Evolutionary conservation across 1,139 yeast species (phyloP).

Genomic region (Yamadazyma jaroonii): DNA sequence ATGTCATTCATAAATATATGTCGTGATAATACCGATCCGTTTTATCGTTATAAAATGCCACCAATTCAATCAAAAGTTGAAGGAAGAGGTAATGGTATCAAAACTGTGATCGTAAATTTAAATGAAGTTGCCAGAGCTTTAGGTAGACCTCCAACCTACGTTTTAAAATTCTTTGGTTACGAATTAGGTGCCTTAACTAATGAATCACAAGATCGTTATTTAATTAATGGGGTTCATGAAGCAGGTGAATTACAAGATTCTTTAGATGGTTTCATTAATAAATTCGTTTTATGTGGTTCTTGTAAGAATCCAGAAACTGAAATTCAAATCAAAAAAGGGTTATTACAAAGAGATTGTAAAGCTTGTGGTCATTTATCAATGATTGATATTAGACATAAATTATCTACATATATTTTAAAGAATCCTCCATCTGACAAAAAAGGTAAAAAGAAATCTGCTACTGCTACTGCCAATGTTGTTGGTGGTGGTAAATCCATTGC

Average conservation of each 20-base stretch:
- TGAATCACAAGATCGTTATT: conserved; percentile 76
- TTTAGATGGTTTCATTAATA: conserved; percentile 88
- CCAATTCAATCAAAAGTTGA: conserved; percentile 95
- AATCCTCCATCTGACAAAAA: conserved; percentile 81
- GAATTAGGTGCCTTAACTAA: conserved; percentile 97
- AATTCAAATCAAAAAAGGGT: conserved; percentile 73
- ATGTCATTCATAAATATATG: conserved; percentile 93
- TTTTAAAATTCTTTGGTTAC: conserved; percentile 91
- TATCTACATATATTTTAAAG: conserved; percentile 82
- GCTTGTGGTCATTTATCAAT: conserved; percentile 94
- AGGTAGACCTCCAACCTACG: conserved; percentile 87
- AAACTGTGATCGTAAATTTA: conserved; percentile 88
- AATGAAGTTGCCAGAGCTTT: conserved; percentile 93
- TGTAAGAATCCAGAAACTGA: conserved; percentile 99
- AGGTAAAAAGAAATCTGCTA: conserved; percentile 71
- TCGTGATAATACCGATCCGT: conserved; percentile 97
- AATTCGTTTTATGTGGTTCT: conserved; percentile 88
- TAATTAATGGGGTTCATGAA: conserved; percentile 95
- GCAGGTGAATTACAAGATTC: conserved; percentile 88
- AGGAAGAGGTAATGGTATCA: conserved; percentile 99
- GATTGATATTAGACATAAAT: conserved; percentile 84
- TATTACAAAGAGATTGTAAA: conserved; percentile 88
- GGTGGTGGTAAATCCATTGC: conserved; percentile 83
- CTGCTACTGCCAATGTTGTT: conserved; percentile 87
- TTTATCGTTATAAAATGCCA: conserved; percentile 99